A percentile compares a stretch with the other conserved stretches of the same genome.
Conservation (phyloP, 2,329 filamentous ascomycete genomes). For the Allantophomopsis cytisporea region DNA sequence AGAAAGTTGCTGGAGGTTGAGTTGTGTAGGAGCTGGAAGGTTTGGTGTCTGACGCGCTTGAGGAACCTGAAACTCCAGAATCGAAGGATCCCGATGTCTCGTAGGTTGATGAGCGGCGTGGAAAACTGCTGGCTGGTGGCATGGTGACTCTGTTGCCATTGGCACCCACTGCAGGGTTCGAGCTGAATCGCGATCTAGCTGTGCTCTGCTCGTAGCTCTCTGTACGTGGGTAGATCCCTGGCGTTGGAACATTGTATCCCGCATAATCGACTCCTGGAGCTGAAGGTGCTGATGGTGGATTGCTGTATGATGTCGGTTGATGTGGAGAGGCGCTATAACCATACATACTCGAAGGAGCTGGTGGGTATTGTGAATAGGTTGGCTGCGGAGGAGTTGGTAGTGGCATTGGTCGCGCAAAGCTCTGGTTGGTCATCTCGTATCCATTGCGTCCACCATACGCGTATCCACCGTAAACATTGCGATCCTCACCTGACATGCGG, state of each 20-base stretch:
- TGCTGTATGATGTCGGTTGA: no score
- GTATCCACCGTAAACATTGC: constrained; percentile 11
- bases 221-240: no score
- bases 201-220: no score
- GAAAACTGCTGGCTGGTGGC: not conserved
- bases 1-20: no score
- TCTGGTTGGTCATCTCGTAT: constrained; percentile 17
- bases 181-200: no score
- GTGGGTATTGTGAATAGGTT: not conserved
- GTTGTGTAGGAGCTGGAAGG: no score
- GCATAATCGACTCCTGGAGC: no score
- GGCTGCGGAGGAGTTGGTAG: constrained; percentile 12
- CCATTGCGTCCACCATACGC: constrained; percentile 9
- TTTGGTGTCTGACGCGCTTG: no score
- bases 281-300: constrained; percentile 1
- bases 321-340: no score
- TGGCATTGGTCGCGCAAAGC: constrained; percentile 12
- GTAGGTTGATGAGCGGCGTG: not conserved
- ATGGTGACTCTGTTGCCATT: not conserved
- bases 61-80: not conserved
- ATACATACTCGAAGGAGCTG: not conserved
- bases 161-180: not conserved
- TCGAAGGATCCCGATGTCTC: not conserved
- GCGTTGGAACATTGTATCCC: no score
- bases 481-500: constrained; percentile 5